A percentile compares a stretch with the other conserved stretches of the same genome.
phyloP scores from a whole-genome alignment of 1,284 basidiomycete species.

The Gomphus sp. region DNA sequence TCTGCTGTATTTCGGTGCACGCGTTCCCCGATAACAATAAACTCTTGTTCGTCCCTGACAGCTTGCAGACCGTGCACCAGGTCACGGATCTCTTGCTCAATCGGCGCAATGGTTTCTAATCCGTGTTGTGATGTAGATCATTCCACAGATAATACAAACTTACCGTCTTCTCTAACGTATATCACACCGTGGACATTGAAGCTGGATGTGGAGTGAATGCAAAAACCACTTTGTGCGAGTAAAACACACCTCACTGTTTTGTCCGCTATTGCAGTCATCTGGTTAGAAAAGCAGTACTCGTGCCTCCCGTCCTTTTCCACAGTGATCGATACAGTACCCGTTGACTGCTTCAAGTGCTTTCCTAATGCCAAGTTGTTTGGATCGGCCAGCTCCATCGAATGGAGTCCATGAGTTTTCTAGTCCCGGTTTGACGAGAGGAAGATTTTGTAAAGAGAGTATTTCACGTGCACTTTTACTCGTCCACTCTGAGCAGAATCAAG shows the following conservation, averaged over 20 bases:
- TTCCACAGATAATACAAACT: too few species aligned
- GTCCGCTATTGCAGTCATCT: constrained; percentile 83
- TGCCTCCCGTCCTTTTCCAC: constrained; percentile 83
- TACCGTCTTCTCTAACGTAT: too few species aligned
- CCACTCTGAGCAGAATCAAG: too few species aligned
- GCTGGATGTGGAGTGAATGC: not conserved
- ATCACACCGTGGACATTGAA: too few species aligned
- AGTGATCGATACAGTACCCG: constrained; percentile 83
- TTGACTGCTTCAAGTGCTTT: constrained; percentile 80
- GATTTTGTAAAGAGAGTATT: too few species aligned
- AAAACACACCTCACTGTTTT: constrained; percentile 80
- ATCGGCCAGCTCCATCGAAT: constrained; percentile 55
- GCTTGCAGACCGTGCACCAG: constrained; percentile 79
- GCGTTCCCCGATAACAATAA: constrained; percentile 46
- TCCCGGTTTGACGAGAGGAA: too few species aligned
- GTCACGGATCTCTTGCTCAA: constrained; percentile 90
- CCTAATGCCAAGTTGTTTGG: constrained; percentile 62
- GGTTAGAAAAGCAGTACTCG: constrained; percentile 97
- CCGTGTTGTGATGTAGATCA: constrained; percentile 9
- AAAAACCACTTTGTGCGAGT: not conserved
- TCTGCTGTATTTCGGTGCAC: constrained; percentile 93
- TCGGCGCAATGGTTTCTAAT: constrained; percentile 78
- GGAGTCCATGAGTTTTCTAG: too few species aligned
- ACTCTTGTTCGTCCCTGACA: constrained; percentile 89
- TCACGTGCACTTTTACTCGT: too few species aligned